Evolutionary conservation across 1,284 basidiomycete genomes (phyloP).

Genomic region (Polyporus tsugae): DNA sequence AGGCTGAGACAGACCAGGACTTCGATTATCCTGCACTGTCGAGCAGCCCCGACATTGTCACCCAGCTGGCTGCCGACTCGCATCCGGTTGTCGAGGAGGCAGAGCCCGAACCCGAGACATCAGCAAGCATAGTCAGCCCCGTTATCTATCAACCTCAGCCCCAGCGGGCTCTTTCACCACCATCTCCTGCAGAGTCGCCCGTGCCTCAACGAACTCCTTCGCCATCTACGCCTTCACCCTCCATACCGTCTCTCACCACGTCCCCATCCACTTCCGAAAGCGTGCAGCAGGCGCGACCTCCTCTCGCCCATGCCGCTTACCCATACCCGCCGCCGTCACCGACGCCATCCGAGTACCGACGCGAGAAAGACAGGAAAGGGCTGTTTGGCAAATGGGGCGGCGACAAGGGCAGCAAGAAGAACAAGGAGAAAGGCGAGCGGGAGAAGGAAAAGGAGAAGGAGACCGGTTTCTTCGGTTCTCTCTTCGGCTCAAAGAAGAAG

Average conservation of each 20-base stretch:
- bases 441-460: conserved; percentile 74
- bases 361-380: conserved; percentile 79
- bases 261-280: conserved; percentile 44
- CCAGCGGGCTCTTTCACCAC: conserved; percentile 46
- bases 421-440: conserved; percentile 57
- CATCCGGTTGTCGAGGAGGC: conserved; percentile 11
- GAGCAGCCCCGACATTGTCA: conserved; percentile 26
- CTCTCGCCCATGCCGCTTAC: conserved; percentile 36
- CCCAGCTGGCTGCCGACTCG: conserved; percentile 23
- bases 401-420: conserved; percentile 60
- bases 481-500: conserved; percentile 87
- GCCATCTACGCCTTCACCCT: conserved; percentile 53
- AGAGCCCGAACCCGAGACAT: conserved; percentile 30
- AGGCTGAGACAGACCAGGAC: conserved; percentile 33
- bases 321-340: conserved; percentile 41
- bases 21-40: conserved; percentile 26
- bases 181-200: conserved; percentile 41
- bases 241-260: conserved; percentile 39
- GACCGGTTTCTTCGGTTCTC: conserved; percentile 84
- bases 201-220: conserved; percentile 56
- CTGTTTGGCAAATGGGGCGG: conserved; percentile 79
- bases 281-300: conserved; percentile 38
- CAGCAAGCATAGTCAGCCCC: conserved; percentile 40
- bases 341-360: conserved; percentile 45
- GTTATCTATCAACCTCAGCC: conserved; percentile 67